These are phyloP conservation scores for Olyra latifolia DNA, from an alignment of 176 grass and related monocot genomes.

Conservation along the genomic window DNA sequence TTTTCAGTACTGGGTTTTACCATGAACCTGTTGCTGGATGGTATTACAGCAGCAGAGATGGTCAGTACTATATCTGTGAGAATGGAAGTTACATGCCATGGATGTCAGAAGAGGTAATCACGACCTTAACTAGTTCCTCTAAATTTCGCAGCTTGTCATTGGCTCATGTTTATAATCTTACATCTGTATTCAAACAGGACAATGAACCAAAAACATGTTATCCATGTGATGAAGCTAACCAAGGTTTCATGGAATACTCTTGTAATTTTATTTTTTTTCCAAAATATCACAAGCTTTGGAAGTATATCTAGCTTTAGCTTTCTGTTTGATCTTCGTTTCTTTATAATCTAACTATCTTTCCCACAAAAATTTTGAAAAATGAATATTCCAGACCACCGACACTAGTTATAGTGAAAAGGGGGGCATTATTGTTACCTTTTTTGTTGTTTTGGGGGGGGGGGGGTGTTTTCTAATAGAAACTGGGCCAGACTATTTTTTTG, in stretches of 20 bases:
- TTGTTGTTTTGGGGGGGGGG: background rate
- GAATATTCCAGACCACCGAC: constrained; percentile 3
- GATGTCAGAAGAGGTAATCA: constrained; percentile 33
- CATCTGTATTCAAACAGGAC: constrained; percentile 41
- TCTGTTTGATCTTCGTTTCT: background rate
- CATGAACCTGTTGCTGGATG: constrained; percentile 78
- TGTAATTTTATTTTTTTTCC: constrained; percentile 37
- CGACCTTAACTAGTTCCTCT: background rate
- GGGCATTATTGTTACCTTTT: too few species aligned
- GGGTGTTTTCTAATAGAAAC: background rate
- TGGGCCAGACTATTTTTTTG: background rate
- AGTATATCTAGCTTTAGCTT: background rate
- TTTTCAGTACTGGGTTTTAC: constrained; percentile 89
- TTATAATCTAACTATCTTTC: background rate
- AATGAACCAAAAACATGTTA: constrained; percentile 25
- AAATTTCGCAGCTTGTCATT: constrained; percentile 8
- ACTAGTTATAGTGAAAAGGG: constrained; percentile 18
- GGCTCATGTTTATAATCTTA: constrained; percentile 4
- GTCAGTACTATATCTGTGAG: constrained; percentile 64
- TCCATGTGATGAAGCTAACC: constrained; percentile 37
- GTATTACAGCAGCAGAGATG: constrained; percentile 79
- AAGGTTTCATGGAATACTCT: constrained; percentile 28
- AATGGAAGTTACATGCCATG: constrained; percentile 61
- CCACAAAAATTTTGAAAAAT: constrained; percentile 18
- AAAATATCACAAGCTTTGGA: constrained; percentile 6